Base-by-base conservation (phyloP, 768 basidiomycete genomes). In the Lactifluus piperatus region DNA sequence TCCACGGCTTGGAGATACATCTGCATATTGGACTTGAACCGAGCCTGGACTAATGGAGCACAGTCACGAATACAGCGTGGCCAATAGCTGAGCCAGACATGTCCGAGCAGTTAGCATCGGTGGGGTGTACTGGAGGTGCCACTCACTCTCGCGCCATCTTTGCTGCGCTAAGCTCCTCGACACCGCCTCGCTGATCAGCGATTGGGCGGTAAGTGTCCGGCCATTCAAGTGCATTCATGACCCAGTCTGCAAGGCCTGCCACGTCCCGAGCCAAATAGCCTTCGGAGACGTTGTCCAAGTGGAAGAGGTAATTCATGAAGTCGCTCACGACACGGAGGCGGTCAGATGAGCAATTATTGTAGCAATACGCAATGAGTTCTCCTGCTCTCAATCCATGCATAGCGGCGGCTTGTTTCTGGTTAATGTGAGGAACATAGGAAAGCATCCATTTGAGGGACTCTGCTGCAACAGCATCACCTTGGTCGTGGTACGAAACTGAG, bases 1-100 rank as follows among this genome's bases (percentile, higher is more conserved):
- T 81, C 79, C 56, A 90, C 79, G 55, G 86, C 88, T 68, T 85
- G 81, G 75, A 91, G 88, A 76, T 88, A 91, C 68, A 85, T 79
- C 61, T 87, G 84, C 71, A 88, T 80, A 30, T 86, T 86, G 68
- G 88, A 83, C 66, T 83, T 82, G 74, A 91, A 91, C 32, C 89
- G 85, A 63, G 79, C 81, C 67, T 85, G 83, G 11, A 81, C 74
- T 36, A 84, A 84, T 5, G 78, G 79, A 3, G 83, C 76, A 81
- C 83, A 43, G 83, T 86, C 58, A 70, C 70, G 54, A 56, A 85
- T 72, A 65, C 88, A 77, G 48, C 89, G 82, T 67, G 75, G 79
- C 78, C 83, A 90, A 68, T 79, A 86, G 70, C 89, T 91, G 63
- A 29, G 26, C 1, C 37, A 26, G 30, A 4, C 13, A n/a, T 32